phyloP scores from a whole-genome alignment of 495 filamentous ascomycete genomes.

The Annulohypoxylon nitens region DNA sequence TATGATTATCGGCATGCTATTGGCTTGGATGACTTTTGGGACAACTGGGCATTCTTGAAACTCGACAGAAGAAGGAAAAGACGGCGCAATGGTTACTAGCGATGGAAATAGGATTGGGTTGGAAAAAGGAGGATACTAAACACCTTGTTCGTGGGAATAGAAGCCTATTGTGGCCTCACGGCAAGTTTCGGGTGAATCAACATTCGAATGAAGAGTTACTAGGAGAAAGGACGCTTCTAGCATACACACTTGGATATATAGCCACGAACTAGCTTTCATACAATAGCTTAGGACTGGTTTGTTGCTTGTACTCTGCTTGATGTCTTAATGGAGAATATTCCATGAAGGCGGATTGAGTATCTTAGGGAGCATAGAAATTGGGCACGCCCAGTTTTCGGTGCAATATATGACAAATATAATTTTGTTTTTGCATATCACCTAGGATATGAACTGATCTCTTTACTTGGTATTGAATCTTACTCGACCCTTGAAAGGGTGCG shows the following conservation, averaged over 20 bases:
- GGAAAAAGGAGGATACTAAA: constrained; percentile 14
- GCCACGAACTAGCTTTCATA: background rate
- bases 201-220: constrained; percentile 4
- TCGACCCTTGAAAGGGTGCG: background rate
- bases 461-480: background rate
- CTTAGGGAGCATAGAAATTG: background rate
- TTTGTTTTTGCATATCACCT: background rate
- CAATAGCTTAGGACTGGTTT: background rate
- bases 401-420: background rate
- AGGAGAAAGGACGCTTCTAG: background rate
- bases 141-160: constrained; percentile 18
- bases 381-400: background rate
- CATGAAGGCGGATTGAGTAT: background rate
- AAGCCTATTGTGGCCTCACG: constrained; percentile 35
- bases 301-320: background rate
- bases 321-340: background rate
- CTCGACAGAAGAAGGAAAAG: constrained; percentile 14
- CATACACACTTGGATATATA: constrained; percentile 1
- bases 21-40: background rate
- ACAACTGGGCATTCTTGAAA: constrained; percentile 11
- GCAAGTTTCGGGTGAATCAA: constrained; percentile 17
- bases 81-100: background rate
- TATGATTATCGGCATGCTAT: constrained; percentile 2
- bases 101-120: constrained; percentile 3
- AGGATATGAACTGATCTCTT: background rate